Evolutionary conservation across 2,329 filamentous ascomycete genomes (phyloP).

Genomic region (Pseudocercospora eumusae): DNA sequence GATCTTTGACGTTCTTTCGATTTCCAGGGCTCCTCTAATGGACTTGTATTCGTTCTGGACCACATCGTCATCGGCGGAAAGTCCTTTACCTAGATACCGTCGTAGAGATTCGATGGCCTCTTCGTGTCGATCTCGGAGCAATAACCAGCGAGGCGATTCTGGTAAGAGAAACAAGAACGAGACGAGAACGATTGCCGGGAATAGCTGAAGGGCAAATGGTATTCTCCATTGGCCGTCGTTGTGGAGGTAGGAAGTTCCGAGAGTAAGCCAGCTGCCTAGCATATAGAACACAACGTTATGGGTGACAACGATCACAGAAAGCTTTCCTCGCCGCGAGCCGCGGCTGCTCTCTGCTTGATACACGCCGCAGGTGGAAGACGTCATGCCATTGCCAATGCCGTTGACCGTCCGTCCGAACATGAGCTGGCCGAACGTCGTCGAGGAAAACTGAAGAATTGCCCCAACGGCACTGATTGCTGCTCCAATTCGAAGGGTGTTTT

Average conservation of each 20-base stretch:
- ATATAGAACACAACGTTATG: slow-evolving; percentile 49
- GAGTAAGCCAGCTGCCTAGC: slow-evolving; percentile 50
- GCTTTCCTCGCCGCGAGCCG: slow-evolving; percentile 38
- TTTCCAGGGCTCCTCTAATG: slow-evolving; percentile 19
- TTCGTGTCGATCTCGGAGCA: slow-evolving; percentile 36
- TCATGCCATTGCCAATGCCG: slow-evolving; percentile 46
- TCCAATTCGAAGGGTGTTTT: slow-evolving; percentile 46
- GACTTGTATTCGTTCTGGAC: slow-evolving; percentile 21
- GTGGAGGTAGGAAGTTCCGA: slow-evolving; percentile 44
- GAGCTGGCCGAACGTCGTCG: slow-evolving; percentile 48
- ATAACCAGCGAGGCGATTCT: slow-evolving; percentile 43
- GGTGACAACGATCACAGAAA: slow-evolving; percentile 40
- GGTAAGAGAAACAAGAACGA: slow-evolving; percentile 39
- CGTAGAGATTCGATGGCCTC: slow-evolving; percentile 41
- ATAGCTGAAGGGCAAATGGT: slow-evolving; percentile 40
- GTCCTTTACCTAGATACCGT: slow-evolving; percentile 50
- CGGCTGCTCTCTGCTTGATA: slow-evolving; percentile 46
- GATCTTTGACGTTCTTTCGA: slow-evolving; percentile 17
- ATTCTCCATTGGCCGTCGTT: slow-evolving; percentile 45
- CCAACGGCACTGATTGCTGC: slow-evolving; percentile 45
- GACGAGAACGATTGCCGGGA: slow-evolving; percentile 35
- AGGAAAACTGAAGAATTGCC: slow-evolving; percentile 46
- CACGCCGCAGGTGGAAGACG: slow-evolving; percentile 47
- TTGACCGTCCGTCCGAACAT: slow-evolving; percentile 48
- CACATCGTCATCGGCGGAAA: slow-evolving; percentile 15